Evolutionary conservation across 225 moss, liverwort and hornwort species (phyloP).

Genomic region (Marchantia polymorpha): DNA sequence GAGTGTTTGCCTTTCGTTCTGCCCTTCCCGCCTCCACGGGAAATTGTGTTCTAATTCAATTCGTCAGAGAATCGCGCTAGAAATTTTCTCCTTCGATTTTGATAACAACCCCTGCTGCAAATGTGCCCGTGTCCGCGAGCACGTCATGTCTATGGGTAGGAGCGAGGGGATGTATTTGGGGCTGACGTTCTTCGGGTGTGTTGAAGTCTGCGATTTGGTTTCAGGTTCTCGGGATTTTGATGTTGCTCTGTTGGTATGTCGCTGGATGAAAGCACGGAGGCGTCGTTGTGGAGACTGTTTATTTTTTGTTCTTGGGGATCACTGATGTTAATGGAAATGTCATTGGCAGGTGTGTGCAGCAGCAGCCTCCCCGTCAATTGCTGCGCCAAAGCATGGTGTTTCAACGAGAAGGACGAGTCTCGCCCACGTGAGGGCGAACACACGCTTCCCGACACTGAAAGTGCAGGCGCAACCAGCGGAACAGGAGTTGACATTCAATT

Average conservation of each 20-base stretch:
- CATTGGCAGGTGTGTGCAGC: neutral
- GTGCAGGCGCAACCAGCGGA: slow-evolving; percentile 7
- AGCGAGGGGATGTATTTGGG: neutral
- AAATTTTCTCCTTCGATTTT: neutral
- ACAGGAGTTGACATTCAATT: slow-evolving; percentile 8
- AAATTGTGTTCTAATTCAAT: no score
- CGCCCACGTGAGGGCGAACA: neutral
- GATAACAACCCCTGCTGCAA: neutral
- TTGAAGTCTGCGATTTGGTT: neutral
- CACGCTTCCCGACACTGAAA: neutral
- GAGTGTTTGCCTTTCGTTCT: neutral
- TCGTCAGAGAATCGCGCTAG: no score
- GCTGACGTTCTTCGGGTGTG: neutral
- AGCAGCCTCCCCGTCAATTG: neutral
- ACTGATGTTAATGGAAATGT: neutral
- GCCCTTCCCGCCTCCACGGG: no score
- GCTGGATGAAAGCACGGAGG: neutral
- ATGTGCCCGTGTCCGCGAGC: neutral
- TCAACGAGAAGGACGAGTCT: neutral
- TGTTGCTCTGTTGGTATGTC: neutral
- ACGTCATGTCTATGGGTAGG: neutral
- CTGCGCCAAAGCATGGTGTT: neutral
- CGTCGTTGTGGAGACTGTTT: no score
- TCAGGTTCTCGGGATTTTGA: neutral
- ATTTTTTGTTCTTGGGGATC: no score